Evolutionary conservation across 331 rosid genomes (phyloP).

Genomic region (Telfairia occidentalis): DNA sequence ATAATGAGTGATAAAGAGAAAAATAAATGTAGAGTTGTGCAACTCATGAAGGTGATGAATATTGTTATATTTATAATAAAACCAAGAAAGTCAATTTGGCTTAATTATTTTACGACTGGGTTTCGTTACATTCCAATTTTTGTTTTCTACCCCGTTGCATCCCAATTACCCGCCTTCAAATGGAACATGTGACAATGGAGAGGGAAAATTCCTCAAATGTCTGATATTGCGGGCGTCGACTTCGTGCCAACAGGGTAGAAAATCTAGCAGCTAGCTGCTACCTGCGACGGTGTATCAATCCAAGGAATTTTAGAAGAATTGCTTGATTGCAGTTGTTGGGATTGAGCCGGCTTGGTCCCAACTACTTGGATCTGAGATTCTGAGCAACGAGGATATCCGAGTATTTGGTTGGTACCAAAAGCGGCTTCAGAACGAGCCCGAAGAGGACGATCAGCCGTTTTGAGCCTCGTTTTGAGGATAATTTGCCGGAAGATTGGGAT

Average conservation of each 20-base stretch:
- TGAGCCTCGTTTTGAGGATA: neutral
- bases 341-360: neutral
- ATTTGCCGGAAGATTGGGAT: neutral
- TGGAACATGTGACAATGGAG: neutral
- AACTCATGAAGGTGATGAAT: too few relatives aligned
- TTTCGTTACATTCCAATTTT: too few relatives aligned
- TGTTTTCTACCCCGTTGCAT: too few relatives aligned
- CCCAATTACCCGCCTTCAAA: neutral
- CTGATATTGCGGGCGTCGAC: neutral
- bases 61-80: too few relatives aligned
- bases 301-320: neutral
- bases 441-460: neutral
- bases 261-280: neutral
- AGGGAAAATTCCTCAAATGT: neutral
- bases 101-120: too few relatives aligned
- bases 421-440: neutral
- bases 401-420: neutral
- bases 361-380: neutral
- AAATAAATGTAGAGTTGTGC: too few relatives aligned
- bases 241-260: neutral
- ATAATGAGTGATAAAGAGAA: too few relatives aligned
- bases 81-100: neutral
- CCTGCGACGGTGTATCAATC: neutral
- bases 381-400: neutral
- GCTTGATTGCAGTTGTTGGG: neutral